Evolutionary conservation across 2,329 filamentous ascomycete species (phyloP).

Genomic region (Aspergillus sp.): DNA sequence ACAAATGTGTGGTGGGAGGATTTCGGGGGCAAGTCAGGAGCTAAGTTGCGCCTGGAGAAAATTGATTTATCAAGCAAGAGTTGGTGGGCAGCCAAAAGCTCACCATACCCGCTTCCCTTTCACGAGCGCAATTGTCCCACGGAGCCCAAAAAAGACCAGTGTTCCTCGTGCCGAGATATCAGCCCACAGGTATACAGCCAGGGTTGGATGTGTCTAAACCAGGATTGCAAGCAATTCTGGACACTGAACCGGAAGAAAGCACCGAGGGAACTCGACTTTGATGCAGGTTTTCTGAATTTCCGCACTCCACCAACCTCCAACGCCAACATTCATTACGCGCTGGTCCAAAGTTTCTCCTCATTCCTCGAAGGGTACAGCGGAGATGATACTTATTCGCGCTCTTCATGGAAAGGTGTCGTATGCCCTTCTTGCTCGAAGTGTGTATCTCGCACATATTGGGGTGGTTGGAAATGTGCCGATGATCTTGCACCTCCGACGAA

Average conservation of each 20-base stretch:
- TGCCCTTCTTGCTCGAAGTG: constrained; percentile 65
- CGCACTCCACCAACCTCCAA: constrained; percentile 47
- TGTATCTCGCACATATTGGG: constrained; percentile 61
- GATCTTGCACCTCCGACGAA: neutral
- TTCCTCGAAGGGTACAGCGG: constrained; percentile 37
- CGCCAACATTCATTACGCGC: constrained; percentile 33
- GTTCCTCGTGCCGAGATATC: constrained; percentile 39
- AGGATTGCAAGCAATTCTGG: constrained; percentile 57
- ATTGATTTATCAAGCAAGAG: constrained; percentile 51
- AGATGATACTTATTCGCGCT: constrained; percentile 48
- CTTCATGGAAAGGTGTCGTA: constrained; percentile 63
- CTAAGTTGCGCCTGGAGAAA: constrained; percentile 67
- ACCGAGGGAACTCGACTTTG: constrained; percentile 48
- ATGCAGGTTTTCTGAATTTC: constrained; percentile 57
- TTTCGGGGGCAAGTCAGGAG: constrained; percentile 40
- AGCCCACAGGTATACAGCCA: constrained; percentile 39
- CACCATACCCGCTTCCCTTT: constrained; percentile 24
- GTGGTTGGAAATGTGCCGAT: constrained; percentile 58
- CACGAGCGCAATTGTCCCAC: constrained; percentile 31
- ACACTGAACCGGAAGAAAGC: constrained; percentile 38
- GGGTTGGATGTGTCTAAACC: constrained; percentile 61
- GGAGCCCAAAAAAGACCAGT: constrained; percentile 29
- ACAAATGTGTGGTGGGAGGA: constrained; percentile 69
- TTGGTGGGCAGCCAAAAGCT: constrained; percentile 57
- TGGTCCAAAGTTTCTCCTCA: constrained; percentile 42